Base-by-base conservation (phyloP, 2,329 filamentous ascomycete genomes). In the Colletotrichum limetticola region DNA sequence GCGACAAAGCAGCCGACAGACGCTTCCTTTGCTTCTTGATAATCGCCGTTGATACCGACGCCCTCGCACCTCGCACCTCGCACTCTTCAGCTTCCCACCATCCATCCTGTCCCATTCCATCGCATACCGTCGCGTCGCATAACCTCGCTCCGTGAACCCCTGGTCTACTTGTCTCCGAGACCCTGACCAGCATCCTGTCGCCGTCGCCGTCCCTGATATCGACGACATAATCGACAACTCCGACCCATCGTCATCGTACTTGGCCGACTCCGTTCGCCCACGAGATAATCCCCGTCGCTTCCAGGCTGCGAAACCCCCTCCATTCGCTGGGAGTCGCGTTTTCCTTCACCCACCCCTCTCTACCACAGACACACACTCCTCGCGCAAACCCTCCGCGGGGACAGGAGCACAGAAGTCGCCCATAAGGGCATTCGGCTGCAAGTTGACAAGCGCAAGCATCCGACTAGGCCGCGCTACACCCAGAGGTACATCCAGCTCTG, bases 371-470 rank as follows among this genome's bases (percentile, higher is more conserved):
- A 42, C 37, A 55, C 63, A 71, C 58, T 53, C 42, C 57, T 72
- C 58, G 58, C 69, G 65, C 66, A 68, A 68, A 72, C 57, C 65
- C 66, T 62, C 35, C 35, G n/a, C 61, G 32, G 42, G 62, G 52
- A 32, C 16, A 49, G 42, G 42, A 49, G 52, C 58, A 59, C 49
- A 61, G 58, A 68, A 32, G 28, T 61, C 68, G 35, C 56, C 63
- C 28, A 62, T 58, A 68, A 56, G 49, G 37, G 37, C 56, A 57
- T 52, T 35, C 66, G 42, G 56, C 68, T 68, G 64, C 68, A 68
- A 52, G 19, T 68, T 60, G 67, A 71, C 66, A 73, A 66, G 71
- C 66, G 66, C 66, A 64, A 32, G 60, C 56, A 73, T 71, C 55
- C 66, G 71, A 71, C 59, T 32, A 72, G 42, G 59, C 63, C 42